Base-by-base conservation (phyloP, 768 basidiomycete species). In the Auricularia sp. region DNA sequence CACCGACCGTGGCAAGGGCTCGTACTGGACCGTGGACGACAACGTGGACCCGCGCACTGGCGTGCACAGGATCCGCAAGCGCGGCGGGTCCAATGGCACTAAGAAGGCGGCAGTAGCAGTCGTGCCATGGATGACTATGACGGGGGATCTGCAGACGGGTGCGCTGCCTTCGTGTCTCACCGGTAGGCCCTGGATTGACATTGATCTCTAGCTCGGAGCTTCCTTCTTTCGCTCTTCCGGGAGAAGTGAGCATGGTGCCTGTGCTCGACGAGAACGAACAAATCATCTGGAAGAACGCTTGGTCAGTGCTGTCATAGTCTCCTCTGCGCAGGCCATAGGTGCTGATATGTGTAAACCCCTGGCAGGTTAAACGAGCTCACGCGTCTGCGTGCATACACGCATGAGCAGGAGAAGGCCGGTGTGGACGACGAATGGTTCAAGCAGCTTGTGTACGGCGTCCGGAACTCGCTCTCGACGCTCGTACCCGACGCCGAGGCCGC, bases 11-110 rank as follows among this genome's bases (percentile, higher is more conserved):
- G 92, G 92, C 63, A 94, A 94, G 71, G 92, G 92, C 24, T 92
- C 90, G 0, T 94, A 93, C 71, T 94, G 92, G 92, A 92, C 90
- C 0, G 92, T 94, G 67, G 92, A 93, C 70, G 90, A 93, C 70
- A 89, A 89, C 70, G 89, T 93, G 54, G 90, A 93, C 71, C 90
- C 90, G 61, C 88, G 90, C 47, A 92, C 92, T 3, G 92, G 92
- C 42, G 92, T 93, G 37, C 92, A 94, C 71, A 86, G 92, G 33
- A 83, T 92, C 63, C 87, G 92, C 71, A 93, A 93, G 37, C 64
- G 45, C 18, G 63, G 29, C 6, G 54, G 66, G 21, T 71, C 72
- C 29, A 69, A 79, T 21, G 86, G 89, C 67, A 78, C 83, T 39
- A 88, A 90, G 67, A 29, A 54, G 54, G 18, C 34, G 56, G 34